Percentiles rank a stretch among this genome's conserved stretches.
Evolutionary conservation across 345 rosid species (phyloP).

Genomic region (Barbarea vulgaris): DNA sequence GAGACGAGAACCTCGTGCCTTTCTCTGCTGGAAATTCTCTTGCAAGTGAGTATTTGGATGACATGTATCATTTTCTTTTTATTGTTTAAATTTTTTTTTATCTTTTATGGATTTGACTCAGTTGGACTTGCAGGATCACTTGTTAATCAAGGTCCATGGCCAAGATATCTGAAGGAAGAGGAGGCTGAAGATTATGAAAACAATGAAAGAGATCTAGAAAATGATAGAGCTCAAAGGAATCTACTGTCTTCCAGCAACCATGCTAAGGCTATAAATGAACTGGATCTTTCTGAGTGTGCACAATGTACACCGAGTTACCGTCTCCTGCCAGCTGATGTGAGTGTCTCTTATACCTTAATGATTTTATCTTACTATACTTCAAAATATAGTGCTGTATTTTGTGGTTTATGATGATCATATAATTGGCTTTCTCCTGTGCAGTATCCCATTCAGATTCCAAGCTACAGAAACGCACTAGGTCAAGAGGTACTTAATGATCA

Average conservation of each 20-base stretch:
- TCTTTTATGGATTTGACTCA: neutral
- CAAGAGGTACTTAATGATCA: slow-evolving; percentile 86
- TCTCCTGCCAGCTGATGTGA: slow-evolving; percentile 81
- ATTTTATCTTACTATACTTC: neutral
- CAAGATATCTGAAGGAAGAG: slow-evolving; percentile 65
- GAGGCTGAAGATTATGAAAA: slow-evolving; percentile 67
- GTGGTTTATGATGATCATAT: slow-evolving; percentile 1
- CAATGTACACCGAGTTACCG: slow-evolving; percentile 97
- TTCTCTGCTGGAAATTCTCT: slow-evolving; percentile 57
- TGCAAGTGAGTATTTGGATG: slow-evolving; percentile 65
- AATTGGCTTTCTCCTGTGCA: slow-evolving; percentile 45
- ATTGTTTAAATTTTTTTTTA: neutral
- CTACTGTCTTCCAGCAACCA: slow-evolving; percentile 61
- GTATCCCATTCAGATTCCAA: slow-evolving; percentile 83
- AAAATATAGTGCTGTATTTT: neutral
- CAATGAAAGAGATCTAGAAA: slow-evolving; percentile 75
- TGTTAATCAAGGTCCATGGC: slow-evolving; percentile 61
- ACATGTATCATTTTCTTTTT: neutral
- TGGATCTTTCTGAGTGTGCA: slow-evolving; percentile 88
- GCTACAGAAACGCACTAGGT: slow-evolving; percentile 84
- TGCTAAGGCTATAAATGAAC: slow-evolving; percentile 86
- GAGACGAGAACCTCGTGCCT: slow-evolving; percentile 64
- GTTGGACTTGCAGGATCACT: slow-evolving; percentile 46
- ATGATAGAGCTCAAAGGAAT: slow-evolving; percentile 49
- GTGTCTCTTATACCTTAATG: slow-evolving; percentile 33